Evolutionary conservation across 352 stramenopile species (phyloP).

Genomic region (Phytophthora agathidicida): DNA sequence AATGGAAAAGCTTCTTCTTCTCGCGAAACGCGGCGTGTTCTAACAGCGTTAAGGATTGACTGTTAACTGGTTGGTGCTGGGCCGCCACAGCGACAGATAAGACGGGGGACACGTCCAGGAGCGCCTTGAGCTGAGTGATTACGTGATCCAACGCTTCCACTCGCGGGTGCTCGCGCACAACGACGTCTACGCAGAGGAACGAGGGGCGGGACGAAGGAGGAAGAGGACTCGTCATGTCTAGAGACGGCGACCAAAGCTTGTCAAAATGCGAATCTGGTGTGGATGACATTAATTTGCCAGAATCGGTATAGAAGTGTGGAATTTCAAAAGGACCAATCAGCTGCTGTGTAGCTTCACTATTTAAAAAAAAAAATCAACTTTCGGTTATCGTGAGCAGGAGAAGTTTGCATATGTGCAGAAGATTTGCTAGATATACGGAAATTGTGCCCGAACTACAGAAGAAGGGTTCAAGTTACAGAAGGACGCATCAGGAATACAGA

Average conservation of each 20-base stretch:
- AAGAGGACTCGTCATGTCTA: background rate
- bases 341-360: too few species aligned
- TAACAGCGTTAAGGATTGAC: conserved; percentile 29
- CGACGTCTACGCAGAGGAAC: conserved; percentile 41
- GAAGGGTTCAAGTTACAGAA: too few species aligned
- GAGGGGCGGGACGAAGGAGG: conserved; percentile 2
- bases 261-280: background rate
- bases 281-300: conserved; percentile 4
- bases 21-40: conserved; percentile 33
- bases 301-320: too few species aligned
- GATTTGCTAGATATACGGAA: too few species aligned
- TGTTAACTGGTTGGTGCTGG: conserved; percentile 15
- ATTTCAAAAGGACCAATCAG: too few species aligned
- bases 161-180: conserved; percentile 21
- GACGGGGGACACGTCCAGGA: conserved; percentile 41
- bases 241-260: background rate
- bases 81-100: conserved; percentile 36
- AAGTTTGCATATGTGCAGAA: too few species aligned
- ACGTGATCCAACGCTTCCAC: conserved; percentile 41
- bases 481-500: too few species aligned
- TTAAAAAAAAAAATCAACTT: too few species aligned
- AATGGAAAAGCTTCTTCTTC: conserved; percentile 30
- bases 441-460: too few species aligned
- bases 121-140: conserved; percentile 21
- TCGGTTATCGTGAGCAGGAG: too few species aligned